Conservation (phyloP, 768 basidiomycete species). For the Serendipita indica region DNA sequence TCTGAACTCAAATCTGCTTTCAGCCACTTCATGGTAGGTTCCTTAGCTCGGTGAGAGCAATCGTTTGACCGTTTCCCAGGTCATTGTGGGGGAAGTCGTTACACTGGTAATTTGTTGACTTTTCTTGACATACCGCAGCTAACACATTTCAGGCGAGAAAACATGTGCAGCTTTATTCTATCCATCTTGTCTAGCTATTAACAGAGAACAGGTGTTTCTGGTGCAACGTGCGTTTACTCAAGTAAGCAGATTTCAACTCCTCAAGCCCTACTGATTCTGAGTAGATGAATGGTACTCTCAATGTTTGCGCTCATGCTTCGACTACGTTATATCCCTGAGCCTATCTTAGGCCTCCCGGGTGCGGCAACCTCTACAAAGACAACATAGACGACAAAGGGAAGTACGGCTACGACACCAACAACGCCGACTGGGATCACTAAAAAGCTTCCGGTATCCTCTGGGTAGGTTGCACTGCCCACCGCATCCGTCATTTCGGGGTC, state of each 20-base stretch:
- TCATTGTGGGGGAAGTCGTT: neutral
- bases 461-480: slow-evolving; percentile 10
- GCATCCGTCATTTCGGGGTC: slow-evolving; percentile 12
- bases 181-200: neutral
- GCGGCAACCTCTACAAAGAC: neutral
- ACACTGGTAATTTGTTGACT: neutral
- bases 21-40: neutral
- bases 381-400: neutral
- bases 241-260: neutral
- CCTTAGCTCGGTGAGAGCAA: neutral
- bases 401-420: neutral
- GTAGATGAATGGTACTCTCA: neutral
- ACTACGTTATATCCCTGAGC: neutral
- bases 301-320: neutral
- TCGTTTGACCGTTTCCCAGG: neutral
- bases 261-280: neutral
- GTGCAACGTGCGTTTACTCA: slow-evolving; percentile 2
- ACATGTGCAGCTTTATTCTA: neutral
- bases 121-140: neutral
- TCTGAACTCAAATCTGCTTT: neutral
- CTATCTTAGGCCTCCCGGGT: neutral
- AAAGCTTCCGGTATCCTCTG: slow-evolving; percentile 11
- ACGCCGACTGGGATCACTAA: slow-evolving; percentile 9
- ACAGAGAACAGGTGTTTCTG: neutral
- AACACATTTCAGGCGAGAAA: neutral